Evolutionary conservation across 805 yeast genomes (phyloP), one percentile per base, ranked within the genome.

Genomic region (Kodamaea fukazawae): DNA sequence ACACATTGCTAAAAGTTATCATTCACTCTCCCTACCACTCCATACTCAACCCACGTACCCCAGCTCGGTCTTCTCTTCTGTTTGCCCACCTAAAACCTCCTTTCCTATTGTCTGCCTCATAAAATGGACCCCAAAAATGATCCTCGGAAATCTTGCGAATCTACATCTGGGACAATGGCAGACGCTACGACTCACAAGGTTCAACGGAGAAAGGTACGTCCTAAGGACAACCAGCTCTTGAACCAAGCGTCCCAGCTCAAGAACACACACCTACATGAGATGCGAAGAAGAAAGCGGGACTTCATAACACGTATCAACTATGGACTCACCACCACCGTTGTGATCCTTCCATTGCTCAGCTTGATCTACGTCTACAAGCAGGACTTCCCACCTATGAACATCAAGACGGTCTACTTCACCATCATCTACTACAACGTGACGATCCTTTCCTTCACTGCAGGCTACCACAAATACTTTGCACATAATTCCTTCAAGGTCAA

Each of bases 391-490:
- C 70, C 72, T 1, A 31, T 28, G 4, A 59, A 60, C 4, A n/a
- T 38, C 10, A 20, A 25, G n/a, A 65, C 71, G 2, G 43, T 66
- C 12, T 51, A 57, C 45, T 62, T 67, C 36, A 44, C 60, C 9
- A 45, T 57, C 18, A 29, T 54, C 13, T 69, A 69, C 47, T 66
- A 58, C 49, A 54, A 64, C 48, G 32, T 63, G 42, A 63, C 72
- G 12, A 41, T 68, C 41, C 47, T 69, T 30, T 62, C 71, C n/a
- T 68, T 69, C 49, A 62, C 71, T 4, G 44, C 60, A 7, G 74
- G 73, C 2, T 69, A 69, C 49, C 75, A 69, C 54, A 66, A 65
- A 47, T 65, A 57, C 52, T 68, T 63, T 41, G 58, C 72, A 7
- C 75, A 69, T 42, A 63, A 60, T 34, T 54, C 70, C 9, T 67